These are phyloP conservation scores for Trichodelitschia bisporula DNA, from an alignment of 495 filamentous ascomycete species.

Conservation along the genomic window DNA sequence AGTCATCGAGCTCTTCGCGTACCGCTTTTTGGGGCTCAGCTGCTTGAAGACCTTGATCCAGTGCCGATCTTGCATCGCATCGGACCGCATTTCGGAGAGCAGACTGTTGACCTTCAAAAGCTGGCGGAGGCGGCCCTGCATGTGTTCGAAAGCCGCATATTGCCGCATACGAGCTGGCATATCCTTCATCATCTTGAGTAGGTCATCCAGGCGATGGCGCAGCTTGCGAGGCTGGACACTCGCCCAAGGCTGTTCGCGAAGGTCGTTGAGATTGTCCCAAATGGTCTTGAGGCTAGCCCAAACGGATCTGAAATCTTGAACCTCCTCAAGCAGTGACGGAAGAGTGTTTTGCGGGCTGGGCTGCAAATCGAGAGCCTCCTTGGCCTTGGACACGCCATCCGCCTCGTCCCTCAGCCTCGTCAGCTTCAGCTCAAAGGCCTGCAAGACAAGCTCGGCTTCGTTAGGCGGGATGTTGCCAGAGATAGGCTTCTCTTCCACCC, in stretches of 20 bases:
- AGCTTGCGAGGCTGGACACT: conserved; percentile 84
- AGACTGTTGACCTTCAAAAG: conserved; percentile 74
- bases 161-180: conserved; percentile 99
- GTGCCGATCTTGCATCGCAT: conserved; percentile 85
- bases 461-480: conserved; percentile 80
- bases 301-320: conserved; percentile 95
- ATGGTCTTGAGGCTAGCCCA: conserved; percentile 88
- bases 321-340: conserved; percentile 66
- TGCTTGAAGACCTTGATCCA: conserved; percentile 96
- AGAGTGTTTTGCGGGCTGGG: conserved; percentile 52
- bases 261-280: conserved; percentile 89
- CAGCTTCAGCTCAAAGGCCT: conserved; percentile 57
- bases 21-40: conserved; percentile 69
- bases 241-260: conserved; percentile 75
- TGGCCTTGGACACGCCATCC: conserved; percentile 85
- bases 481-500: conserved; percentile 91
- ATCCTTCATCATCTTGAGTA: conserved; percentile 96
- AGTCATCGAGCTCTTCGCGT: conserved; percentile 77
- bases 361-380: conserved; percentile 83
- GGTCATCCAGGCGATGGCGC: conserved; percentile 58
- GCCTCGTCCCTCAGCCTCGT: conserved; percentile 62
- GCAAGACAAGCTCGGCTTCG: conserved; percentile 55
- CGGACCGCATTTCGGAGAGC: conserved; percentile 79
- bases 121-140: conserved; percentile 72
- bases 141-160: conserved; percentile 95